These are phyloP conservation scores for Malassezia nana DNA, from an alignment of 1,284 basidiomycete genomes.

Conservation along the genomic window DNA sequence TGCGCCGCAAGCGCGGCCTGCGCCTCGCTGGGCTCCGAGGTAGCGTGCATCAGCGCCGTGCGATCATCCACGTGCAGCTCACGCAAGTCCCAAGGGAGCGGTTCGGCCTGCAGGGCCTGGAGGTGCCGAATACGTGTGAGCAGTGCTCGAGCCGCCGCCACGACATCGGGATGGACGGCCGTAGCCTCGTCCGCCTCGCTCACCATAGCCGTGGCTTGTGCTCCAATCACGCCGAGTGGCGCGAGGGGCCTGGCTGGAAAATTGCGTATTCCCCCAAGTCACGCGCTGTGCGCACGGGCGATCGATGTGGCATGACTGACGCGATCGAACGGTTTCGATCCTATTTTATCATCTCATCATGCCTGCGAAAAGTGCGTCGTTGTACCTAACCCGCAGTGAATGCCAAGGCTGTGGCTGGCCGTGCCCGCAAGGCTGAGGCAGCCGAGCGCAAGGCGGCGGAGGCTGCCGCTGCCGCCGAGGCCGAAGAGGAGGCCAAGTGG, in stretches of 20 bases:
- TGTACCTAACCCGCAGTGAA: slow-evolving; percentile 12
- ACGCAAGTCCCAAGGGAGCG: background rate
- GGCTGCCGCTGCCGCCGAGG: slow-evolving; percentile 57
- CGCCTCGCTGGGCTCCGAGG: background rate
- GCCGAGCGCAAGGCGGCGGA: slow-evolving; percentile 64
- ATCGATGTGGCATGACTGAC: slow-evolving; percentile 5
- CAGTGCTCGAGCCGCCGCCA: background rate
- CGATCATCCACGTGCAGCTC: slow-evolving; percentile 3
- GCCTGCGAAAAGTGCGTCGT: slow-evolving; percentile 14
- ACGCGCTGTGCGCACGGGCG: slow-evolving; percentile 5
- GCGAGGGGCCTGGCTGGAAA: background rate
- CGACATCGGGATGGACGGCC: background rate
- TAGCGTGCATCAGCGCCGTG: background rate
- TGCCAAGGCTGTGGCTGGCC: slow-evolving; percentile 28
- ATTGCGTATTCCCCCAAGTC: slow-evolving; percentile 2
- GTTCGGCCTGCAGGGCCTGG: background rate
- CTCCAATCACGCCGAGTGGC: background rate
- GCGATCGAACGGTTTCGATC: background rate
- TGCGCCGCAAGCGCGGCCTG: background rate
- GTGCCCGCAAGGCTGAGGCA: slow-evolving; percentile 83
- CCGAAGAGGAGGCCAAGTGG: slow-evolving; percentile 69
- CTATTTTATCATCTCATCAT: slow-evolving; percentile 1
- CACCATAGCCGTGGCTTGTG: background rate
- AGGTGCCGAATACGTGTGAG: background rate
- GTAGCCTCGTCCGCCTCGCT: background rate